phyloP scores from a whole-genome alignment of 441 rosid genomes.

The Adansonia gregorii region DNA sequence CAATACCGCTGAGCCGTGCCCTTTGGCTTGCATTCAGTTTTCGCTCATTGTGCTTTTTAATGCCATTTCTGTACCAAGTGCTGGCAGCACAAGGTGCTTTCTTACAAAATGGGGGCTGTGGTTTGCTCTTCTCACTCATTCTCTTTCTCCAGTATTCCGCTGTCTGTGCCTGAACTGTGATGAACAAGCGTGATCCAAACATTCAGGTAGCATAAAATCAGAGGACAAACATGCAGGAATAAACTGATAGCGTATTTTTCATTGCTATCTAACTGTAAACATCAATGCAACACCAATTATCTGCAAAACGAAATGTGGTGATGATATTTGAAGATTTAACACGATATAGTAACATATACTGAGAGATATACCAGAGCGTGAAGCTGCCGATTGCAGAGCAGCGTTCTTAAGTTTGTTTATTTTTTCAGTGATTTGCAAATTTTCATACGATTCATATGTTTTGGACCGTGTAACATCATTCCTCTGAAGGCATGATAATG shows the following conservation, averaged over 20 bases:
- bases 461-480: conserved; percentile 28
- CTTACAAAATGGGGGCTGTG: conserved; percentile 23
- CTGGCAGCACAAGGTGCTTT: conserved; percentile 42
- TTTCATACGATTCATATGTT: conserved; percentile 32
- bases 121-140: conserved; percentile 36
- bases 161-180: conserved; percentile 66
- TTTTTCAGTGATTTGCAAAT: conserved; percentile 32
- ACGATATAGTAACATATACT: not conserved
- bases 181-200: not conserved
- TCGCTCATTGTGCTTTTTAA: conserved; percentile 55
- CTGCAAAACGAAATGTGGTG: not conserved
- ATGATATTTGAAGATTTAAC: not conserved
- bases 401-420: conserved; percentile 49
- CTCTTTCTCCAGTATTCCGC: conserved; percentile 58
- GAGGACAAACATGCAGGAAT: not conserved
- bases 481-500: conserved; percentile 44
- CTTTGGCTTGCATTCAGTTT: conserved; percentile 42
- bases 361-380: conserved; percentile 54
- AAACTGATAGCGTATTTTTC: conserved; percentile 4
- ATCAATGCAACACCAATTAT: not conserved
- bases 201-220: not conserved
- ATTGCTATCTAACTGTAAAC: not conserved
- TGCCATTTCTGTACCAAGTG: conserved; percentile 59
- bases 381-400: conserved; percentile 45
- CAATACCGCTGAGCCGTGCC: conserved; percentile 23